A percentile compares a stretch with the other conserved stretches of the same genome.
phyloP scores from a whole-genome alignment of 2,329 filamentous ascomycete species.

The Fusarium sacchari region DNA sequence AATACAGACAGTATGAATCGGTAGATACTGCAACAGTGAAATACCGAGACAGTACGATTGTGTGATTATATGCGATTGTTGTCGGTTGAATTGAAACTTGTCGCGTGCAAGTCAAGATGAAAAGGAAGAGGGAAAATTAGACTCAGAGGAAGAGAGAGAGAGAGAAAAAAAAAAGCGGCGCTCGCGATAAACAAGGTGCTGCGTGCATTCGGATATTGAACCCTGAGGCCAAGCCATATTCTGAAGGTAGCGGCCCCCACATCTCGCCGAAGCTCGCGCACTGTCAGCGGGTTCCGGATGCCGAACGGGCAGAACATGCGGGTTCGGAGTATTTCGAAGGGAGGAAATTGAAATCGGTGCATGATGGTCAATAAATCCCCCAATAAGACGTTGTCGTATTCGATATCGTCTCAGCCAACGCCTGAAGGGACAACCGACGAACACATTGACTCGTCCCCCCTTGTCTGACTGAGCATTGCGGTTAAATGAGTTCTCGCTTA shows the following conservation, averaged over 20 bases:
- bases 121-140: conserved; percentile 17
- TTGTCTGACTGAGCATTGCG: not conserved
- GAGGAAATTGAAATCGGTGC: not conserved
- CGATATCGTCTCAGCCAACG: not conserved
- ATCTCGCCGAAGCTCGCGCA: conserved; percentile 7
- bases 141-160: not conserved
- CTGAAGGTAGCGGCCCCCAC: conserved; percentile 25
- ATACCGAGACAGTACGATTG: not conserved
- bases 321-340: conserved; percentile 9
- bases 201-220: conserved; percentile 26
- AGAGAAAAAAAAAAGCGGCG: conserved; percentile 1
- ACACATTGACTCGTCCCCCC: not conserved
- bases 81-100: conserved; percentile 1
- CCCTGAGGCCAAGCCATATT: conserved; percentile 30
- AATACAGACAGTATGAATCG: conserved; percentile 11
- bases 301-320: conserved; percentile 7
- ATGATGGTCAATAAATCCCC: not conserved
- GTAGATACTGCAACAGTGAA: not conserved
- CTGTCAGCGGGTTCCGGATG: conserved; percentile 27
- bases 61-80: not conserved
- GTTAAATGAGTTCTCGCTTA: not conserved
- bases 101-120: conserved; percentile 11
- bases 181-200: conserved; percentile 10
- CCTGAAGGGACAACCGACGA: not conserved
- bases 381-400: not conserved